A percentile compares a stretch with the other conserved stretches of the same genome.
These are phyloP conservation scores for Plasmodium knowlesi DNA, from an alignment of 169 alveolate genomes.

Conservation along the genomic window DNA sequence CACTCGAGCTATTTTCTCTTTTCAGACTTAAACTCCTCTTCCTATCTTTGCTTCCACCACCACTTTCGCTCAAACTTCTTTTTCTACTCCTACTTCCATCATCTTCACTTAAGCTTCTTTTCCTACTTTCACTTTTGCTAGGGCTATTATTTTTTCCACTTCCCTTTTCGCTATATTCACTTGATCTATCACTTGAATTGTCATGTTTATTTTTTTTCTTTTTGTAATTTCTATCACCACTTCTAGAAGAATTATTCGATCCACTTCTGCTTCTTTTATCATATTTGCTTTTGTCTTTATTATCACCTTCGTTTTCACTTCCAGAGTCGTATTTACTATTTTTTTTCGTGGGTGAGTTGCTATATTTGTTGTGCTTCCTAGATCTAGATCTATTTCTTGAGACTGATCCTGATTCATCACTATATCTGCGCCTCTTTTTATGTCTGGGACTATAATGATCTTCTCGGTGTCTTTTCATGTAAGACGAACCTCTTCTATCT, in stretches of 20 bases:
- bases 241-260: conserved; percentile 45
- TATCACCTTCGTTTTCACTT: conserved; percentile 38
- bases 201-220: conserved; percentile 46
- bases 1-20: conserved; percentile 49
- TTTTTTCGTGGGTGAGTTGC: conserved; percentile 42
- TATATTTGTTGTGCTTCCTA: conserved; percentile 38
- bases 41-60: conserved; percentile 1
- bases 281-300: conserved; percentile 34
- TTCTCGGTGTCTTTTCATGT: conserved; percentile 47
- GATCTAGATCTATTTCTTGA: conserved; percentile 51
- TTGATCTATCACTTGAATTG: conserved; percentile 51
- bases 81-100: conserved; percentile 32
- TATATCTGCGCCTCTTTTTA: conserved; percentile 67
- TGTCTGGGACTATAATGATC: conserved; percentile 59
- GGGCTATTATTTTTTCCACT: conserved; percentile 37
- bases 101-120: conserved; percentile 47
- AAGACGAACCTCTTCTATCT: conserved; percentile 48
- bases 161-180: conserved; percentile 27
- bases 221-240: conserved; percentile 56
- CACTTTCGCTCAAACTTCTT: conserved; percentile 47
- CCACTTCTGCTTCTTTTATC: conserved; percentile 21
- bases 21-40: conserved; percentile 15
- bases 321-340: conserved; percentile 36
- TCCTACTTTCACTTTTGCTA: conserved; percentile 42
- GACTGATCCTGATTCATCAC: conserved; percentile 63